Evolutionary conservation across 192 early-diverging fungal species (phyloP).

Genomic region (Helicostylum pulchrum): DNA sequence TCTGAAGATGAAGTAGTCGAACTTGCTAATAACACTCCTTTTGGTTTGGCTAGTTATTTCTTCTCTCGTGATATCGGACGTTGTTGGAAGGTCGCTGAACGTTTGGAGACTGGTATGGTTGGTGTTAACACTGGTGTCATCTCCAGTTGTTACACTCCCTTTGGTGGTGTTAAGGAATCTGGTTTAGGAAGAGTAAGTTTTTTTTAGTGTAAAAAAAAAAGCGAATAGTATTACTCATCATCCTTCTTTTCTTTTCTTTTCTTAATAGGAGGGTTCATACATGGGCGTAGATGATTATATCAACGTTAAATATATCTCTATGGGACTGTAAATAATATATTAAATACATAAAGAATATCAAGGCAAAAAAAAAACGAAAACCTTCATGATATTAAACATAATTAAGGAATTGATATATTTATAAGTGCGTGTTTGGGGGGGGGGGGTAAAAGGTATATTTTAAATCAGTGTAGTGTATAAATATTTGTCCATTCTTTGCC

Average conservation of each 20-base stretch:
- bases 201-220: neutral
- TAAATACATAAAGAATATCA: neutral
- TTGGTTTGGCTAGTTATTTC: constrained; percentile 85
- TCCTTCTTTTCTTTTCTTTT: neutral
- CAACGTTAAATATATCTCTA: constrained; percentile 18
- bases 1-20: constrained; percentile 77
- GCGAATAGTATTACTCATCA: neutral
- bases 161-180: constrained; percentile 73
- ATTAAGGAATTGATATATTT: no score
- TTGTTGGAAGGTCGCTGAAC: constrained; percentile 78
- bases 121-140: constrained; percentile 77
- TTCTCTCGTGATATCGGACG: constrained; percentile 74
- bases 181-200: constrained; percentile 71
- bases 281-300: constrained; percentile 20
- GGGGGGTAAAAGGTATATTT: no score
- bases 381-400: no score
- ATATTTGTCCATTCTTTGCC: no score
- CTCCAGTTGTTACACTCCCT: constrained; percentile 57
- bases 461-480: no score
- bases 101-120: constrained; percentile 85
- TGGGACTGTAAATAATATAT: constrained; percentile 9
- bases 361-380: no score
- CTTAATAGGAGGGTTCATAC: neutral
- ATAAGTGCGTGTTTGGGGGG: no score
- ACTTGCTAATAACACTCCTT: constrained; percentile 67